Base-by-base conservation (phyloP, 345 rosid genomes). In the Ailanthus altissimus region DNA sequence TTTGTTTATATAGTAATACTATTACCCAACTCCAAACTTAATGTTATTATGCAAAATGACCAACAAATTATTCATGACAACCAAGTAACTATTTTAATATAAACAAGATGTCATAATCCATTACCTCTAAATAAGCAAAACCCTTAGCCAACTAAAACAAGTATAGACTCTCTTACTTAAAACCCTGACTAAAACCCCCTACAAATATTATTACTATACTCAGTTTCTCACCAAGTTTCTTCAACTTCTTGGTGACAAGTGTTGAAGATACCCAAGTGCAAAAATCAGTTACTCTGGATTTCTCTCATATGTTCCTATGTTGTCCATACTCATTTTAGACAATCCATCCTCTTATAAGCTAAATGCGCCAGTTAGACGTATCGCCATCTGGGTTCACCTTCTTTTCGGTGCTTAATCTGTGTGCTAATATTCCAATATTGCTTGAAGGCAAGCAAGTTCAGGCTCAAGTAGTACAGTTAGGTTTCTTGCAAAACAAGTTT, bases 381-480 rank as follows among this genome's bases (percentile, higher is more conserved):
- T 67, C 60, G 0, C 87, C 87, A 0, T 71, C 87, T 51, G 87
- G 85, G 75, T 86, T 84, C 70, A 87, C 90, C 70, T 87, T 91
- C 88, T 91, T 94, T 70, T 86, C 90, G 26, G 84, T 91, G 60
- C 90, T 91, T 81, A 90, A 85, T 66, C 92, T 97, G 6, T 93
- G 98, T 69, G 89, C 91, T 9, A 85, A 86, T 23, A 13, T 86
- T 10, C 88, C 83, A 7, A 79, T 79, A 14, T 70, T 82, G 0
- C 20, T 73, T 0, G 83, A 84, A 49, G 93, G 93, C 18, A 85
- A 83, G 62, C 79, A 86, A 18, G 80, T 91, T 43, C 98, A 93
- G 18, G 75, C 92, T 4, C 78, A 83, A 12, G 84, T 88, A 0
- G 76, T 87, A 3, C 84, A 85, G 67, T 88, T 89, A 2, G 92